Percentiles rank a stretch among this genome's conserved stretches.
phyloP scores from a whole-genome alignment of 2,329 filamentous ascomycete species.

The Botrytis medusae region DNA sequence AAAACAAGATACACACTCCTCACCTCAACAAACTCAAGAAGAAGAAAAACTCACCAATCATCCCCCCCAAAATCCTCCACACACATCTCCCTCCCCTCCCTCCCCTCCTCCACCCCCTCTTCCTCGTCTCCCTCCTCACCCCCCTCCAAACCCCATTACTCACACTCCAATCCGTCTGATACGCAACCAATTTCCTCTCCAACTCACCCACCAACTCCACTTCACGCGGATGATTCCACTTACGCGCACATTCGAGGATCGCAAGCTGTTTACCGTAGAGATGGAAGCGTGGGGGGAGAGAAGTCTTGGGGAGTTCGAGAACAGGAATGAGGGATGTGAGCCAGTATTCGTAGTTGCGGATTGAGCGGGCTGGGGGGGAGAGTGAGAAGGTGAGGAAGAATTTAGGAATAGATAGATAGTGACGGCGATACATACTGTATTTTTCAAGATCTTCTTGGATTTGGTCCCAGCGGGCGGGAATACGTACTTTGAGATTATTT shows the following conservation, averaged over 20 bases:
- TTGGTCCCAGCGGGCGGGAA: conserved; percentile 22
- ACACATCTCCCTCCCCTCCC: too few species aligned
- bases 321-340: conserved; percentile 2
- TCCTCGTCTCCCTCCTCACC: neutral
- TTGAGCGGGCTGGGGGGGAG: conserved; percentile 22
- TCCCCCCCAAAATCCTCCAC: neutral
- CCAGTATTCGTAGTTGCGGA: conserved; percentile 26
- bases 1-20: too few species aligned
- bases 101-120: neutral
- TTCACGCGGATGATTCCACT: neutral
- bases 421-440: conserved; percentile 26
- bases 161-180: conserved; percentile 17
- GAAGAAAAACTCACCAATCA: neutral
- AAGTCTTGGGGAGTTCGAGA: neutral
- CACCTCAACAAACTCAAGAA: neutral
- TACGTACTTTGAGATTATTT: conserved; percentile 16
- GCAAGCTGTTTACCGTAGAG: conserved; percentile 26
- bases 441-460: conserved; percentile 27
- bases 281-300: conserved; percentile 15
- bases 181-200: neutral
- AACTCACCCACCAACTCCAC: accelerated
- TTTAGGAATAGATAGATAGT: too few species aligned
- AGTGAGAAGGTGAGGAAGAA: too few species aligned
- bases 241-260: conserved; percentile 25
- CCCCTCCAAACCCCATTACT: neutral